Evolutionary conservation across 1,284 basidiomycete genomes (phyloP).

Genomic region (Moniliophthora roreri): DNA sequence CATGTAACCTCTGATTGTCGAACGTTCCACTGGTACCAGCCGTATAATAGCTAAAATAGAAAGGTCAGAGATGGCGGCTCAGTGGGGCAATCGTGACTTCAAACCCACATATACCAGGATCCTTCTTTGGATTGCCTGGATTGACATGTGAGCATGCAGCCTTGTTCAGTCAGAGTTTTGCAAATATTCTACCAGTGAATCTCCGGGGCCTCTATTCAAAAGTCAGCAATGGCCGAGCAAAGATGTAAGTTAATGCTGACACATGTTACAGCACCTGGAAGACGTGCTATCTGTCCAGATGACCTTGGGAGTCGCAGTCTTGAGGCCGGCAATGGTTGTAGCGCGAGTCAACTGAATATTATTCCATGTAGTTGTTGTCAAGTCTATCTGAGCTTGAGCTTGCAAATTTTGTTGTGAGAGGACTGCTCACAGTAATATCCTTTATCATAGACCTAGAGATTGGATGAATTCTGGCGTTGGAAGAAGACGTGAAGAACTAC

Average conservation of each 20-base stretch:
- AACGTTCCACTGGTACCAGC: slow-evolving; percentile 33
- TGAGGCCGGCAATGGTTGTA: slow-evolving; percentile 35
- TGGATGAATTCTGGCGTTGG: not conserved
- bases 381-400: slow-evolving; percentile 18
- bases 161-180: no score
- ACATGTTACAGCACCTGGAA: slow-evolving; percentile 38
- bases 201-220: slow-evolving; percentile 30
- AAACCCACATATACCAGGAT: slow-evolving; percentile 34
- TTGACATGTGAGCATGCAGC: not conserved
- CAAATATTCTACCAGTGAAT: slow-evolving; percentile 34
- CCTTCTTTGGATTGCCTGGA: slow-evolving; percentile 23
- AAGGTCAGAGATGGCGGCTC: not conserved
- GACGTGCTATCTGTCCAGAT: slow-evolving; percentile 36
- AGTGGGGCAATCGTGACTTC: not conserved
- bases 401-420: not conserved
- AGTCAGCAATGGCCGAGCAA: not conserved
- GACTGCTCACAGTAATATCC: slow-evolving; percentile 32
- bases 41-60: slow-evolving; percentile 30
- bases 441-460: slow-evolving; percentile 27
- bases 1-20: slow-evolving; percentile 34
- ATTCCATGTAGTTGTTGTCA: slow-evolving; percentile 39
- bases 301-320: slow-evolving; percentile 34
- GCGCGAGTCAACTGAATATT: slow-evolving; percentile 38
- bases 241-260: slow-evolving; percentile 18
- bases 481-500: not conserved